Evolutionary conservation across 495 filamentous ascomycete species (phyloP).

Genomic region (Talaromyces proteolyticus): DNA sequence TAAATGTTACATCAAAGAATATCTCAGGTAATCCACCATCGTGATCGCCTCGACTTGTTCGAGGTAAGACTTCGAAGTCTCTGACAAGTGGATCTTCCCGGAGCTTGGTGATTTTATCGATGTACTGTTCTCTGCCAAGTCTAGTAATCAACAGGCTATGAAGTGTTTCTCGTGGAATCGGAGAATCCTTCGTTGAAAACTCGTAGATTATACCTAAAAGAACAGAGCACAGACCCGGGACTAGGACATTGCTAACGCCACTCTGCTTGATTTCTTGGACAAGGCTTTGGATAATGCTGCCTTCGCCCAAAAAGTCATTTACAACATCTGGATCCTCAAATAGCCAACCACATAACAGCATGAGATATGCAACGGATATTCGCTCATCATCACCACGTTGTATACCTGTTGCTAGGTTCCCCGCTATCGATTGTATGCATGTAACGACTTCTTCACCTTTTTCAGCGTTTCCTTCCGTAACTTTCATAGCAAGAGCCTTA

Average conservation of each 20-base stretch:
- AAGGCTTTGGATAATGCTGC: constrained; percentile 83
- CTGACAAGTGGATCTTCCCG: constrained; percentile 77
- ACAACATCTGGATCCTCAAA: constrained; percentile 90
- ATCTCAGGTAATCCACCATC: constrained; percentile 69
- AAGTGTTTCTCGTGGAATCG: constrained; percentile 75
- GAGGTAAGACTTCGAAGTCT: constrained; percentile 84
- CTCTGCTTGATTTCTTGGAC: constrained; percentile 67
- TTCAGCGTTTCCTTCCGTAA: constrained; percentile 84
- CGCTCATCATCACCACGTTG: constrained; percentile 75
- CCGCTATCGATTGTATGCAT: constrained; percentile 79
- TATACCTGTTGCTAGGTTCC: constrained; percentile 70
- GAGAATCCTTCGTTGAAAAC: constrained; percentile 95
- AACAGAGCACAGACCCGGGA: constrained; percentile 77
- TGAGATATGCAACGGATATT: constrained; percentile 79
- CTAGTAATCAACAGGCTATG: constrained; percentile 74
- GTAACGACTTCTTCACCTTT: constrained; percentile 94
- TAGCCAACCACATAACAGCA: constrained; percentile 88
- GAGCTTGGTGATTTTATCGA: constrained; percentile 75
- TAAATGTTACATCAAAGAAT: constrained; percentile 78
- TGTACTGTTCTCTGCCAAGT: constrained; percentile 82
- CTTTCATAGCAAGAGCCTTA: constrained; percentile 71
- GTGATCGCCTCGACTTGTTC: constrained; percentile 50
- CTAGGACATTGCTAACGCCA: constrained; percentile 50
- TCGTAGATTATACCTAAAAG: constrained; percentile 90
- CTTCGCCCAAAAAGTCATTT: constrained; percentile 91